Evolutionary conservation across 2,329 filamentous ascomycete genomes (phyloP).

Genomic region (Trichoderma pleuroti): DNA sequence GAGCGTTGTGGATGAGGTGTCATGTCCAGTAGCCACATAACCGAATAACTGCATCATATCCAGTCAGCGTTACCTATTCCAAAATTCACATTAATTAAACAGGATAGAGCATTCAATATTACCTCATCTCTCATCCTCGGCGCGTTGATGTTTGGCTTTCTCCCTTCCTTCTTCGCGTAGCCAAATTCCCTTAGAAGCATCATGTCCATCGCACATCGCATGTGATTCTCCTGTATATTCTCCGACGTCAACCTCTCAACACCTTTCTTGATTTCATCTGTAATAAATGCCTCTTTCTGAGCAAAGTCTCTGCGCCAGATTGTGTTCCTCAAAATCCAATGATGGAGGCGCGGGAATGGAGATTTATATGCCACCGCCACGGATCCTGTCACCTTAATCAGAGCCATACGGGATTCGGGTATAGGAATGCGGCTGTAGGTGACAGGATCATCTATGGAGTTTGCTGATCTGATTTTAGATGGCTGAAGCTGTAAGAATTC

Average conservation of each 20-base stretch:
- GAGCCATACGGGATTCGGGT: neutral
- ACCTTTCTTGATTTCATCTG: neutral
- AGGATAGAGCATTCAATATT: neutral
- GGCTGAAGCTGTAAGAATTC: neutral
- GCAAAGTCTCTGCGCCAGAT: neutral
- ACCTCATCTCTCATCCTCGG: constrained; percentile 5
- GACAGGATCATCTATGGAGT: neutral
- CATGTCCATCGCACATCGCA: constrained; percentile 7
- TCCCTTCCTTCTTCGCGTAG: neutral
- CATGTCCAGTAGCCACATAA: neutral
- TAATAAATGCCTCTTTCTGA: neutral
- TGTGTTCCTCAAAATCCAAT: neutral
- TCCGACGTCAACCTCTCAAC: neutral
- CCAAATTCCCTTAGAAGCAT: neutral
- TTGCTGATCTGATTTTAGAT: neutral
- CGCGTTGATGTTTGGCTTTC: neutral
- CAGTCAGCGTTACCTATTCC: neutral
- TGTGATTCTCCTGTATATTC: neutral
- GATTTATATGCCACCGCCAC: neutral
- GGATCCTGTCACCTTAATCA: neutral
- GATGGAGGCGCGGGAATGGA: constrained; percentile 1
- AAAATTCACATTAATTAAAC: neutral
- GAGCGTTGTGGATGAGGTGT: neutral
- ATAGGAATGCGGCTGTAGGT: neutral
- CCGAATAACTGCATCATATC: neutral